phyloP scores from a whole-genome alignment of 2,329 filamentous ascomycete species.

The Didymella pomorum region DNA sequence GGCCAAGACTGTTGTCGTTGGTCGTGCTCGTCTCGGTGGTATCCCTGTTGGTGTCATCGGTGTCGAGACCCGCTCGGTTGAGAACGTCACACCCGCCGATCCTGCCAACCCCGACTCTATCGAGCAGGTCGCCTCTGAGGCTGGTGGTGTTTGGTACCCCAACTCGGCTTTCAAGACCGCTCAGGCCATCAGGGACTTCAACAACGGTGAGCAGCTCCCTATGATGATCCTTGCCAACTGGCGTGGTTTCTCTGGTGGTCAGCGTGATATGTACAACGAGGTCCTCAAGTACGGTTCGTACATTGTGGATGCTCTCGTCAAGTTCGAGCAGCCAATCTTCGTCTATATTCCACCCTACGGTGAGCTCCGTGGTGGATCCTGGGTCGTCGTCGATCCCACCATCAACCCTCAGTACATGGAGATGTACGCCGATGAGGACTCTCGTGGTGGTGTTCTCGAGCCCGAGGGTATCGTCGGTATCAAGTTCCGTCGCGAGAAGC shows the following conservation, averaged over 20 bases:
- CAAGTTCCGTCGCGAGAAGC: constrained; percentile 97
- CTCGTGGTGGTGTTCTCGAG: constrained; percentile 95
- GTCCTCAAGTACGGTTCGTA: constrained; percentile 99
- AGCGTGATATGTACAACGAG: constrained; percentile 99
- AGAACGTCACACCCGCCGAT: constrained; percentile 96
- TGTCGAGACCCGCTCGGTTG: constrained; percentile 93
- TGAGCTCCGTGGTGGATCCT: constrained; percentile 97
- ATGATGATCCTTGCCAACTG: constrained; percentile 99
- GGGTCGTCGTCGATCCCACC: constrained; percentile 98
- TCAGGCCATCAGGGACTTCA: constrained; percentile 98
- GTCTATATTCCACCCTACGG: constrained; percentile 98
- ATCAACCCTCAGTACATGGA: constrained; percentile 98
- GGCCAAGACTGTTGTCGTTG: constrained; percentile 96
- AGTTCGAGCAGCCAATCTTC: constrained; percentile 98
- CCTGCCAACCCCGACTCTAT: constrained; percentile 98
- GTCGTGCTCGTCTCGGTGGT: constrained; percentile 93
- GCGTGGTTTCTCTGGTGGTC: constrained; percentile 99
- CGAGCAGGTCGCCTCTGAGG: constrained; percentile 92
- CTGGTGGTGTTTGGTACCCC: constrained; percentile 99
- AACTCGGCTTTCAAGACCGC: constrained; percentile 99
- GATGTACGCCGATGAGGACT: constrained; percentile 97
- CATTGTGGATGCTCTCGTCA: constrained; percentile 97
- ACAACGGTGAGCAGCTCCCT: constrained; percentile 96
- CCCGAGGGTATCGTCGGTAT: constrained; percentile 98
- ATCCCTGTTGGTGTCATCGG: constrained; percentile 98